Evolutionary conservation across 2,329 filamentous ascomycete species (phyloP), one percentile per base, ranked within the genome.

Genomic region (Fusarium transvaalense): DNA sequence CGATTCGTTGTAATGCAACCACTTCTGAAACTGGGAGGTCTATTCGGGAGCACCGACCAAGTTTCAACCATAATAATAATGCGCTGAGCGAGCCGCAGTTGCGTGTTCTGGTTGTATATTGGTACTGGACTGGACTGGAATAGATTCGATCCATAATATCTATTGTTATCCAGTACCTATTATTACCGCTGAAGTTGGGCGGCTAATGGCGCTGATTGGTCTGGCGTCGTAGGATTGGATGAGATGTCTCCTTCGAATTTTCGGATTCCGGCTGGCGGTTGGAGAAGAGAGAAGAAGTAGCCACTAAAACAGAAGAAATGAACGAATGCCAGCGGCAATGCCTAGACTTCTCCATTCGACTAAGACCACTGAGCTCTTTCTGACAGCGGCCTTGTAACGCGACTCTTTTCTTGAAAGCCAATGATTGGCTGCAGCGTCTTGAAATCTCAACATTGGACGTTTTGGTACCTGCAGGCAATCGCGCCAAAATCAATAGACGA

Each of bases 381-480:
- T 52, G 61, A 52, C 38, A 42, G 48, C 38, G 43, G 32, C 51
- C 47, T 35, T 54, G 10, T 39, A 50, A 19, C 31, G 23, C 38
- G 46, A 32, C 61, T 15, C 38, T 39, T 13, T n/a, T 41, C 21
- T 31, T n/a, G n/a, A 38, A 38, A 48, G 17, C 66, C 62, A 68
- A 57, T 68, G 42, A 56, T 46, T 47, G 35, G 19, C 12, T 57
- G 23, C n/a, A 61, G 10, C n/a, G 10, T 46, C 19, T 51, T 69
- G 41, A 48, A 42, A 41, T 37, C 41, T 19, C 50, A 39, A 64
- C 67, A 34, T 52, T 66, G 45, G 60, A 61, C 65, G 68, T 59
- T 51, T 59, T 69, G 68, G 68, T 71, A 66, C 66, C 68, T 72
- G 66, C 63, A 68, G 56, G 55, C 39, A n/a, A 66, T 68, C 63